Evolutionary conservation across 805 yeast species (phyloP).

Genomic region (Metschnikowia proteae): DNA sequence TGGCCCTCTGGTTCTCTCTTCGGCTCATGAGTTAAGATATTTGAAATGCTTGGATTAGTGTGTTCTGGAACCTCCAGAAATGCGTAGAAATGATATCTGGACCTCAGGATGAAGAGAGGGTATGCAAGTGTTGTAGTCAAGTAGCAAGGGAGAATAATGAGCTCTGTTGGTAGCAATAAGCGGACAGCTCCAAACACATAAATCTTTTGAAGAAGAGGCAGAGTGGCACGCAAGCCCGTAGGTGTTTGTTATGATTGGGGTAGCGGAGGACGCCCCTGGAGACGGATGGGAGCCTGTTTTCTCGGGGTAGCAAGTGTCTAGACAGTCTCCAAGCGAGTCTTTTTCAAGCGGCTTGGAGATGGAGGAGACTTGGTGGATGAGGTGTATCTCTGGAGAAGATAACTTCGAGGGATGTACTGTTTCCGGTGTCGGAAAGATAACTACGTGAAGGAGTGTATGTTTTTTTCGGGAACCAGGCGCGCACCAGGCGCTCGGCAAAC

Average conservation of each 20-base stretch:
- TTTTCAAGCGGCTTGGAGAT: not conserved
- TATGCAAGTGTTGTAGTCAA: not conserved
- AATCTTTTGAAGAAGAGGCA: not conserved
- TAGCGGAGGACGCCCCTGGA: not conserved
- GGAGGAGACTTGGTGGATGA: not conserved
- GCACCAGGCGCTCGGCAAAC: slow-evolving; percentile 5
- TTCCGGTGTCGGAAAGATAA: not conserved
- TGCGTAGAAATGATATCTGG: not conserved
- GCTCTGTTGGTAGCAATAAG: not conserved
- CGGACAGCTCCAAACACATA: not conserved
- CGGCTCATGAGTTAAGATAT: not conserved
- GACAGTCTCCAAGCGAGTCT: slow-evolving; percentile 2
- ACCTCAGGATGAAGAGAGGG: not conserved
- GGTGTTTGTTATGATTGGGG: not conserved
- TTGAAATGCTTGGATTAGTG: not conserved
- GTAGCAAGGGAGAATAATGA: not conserved
- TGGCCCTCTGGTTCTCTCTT: not conserved
- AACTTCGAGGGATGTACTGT: not conserved
- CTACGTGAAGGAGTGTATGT: slow-evolving; percentile 1
- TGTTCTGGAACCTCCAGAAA: not conserved
- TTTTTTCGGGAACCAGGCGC: slow-evolving; percentile 5
- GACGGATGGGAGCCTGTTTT: not conserved
- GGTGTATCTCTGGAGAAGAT: slow-evolving; percentile 1
- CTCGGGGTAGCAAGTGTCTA: slow-evolving; percentile 2
- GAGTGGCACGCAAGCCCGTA: not conserved